Evolutionary conservation across 169 alveolate species (phyloP), one percentile per base, ranked within the genome.

Genomic region (Babesia divergens): DNA sequence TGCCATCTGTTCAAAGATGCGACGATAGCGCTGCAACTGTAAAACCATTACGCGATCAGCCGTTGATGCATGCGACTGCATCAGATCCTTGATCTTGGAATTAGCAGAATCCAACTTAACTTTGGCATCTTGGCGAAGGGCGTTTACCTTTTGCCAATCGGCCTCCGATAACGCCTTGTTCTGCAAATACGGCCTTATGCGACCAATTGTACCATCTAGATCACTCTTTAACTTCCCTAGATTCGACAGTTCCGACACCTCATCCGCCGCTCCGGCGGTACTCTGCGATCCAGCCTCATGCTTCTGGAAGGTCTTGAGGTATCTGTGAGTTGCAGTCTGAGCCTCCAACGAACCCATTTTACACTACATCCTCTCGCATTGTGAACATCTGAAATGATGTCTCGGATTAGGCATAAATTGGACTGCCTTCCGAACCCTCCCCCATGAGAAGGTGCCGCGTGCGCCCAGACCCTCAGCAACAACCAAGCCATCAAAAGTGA

Each of bases 1-100:
- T 11, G 83, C 47, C 42, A 59, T 32, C 37, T 79, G 87, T 28
- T 79, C 87, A 59, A 68, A 79, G 14, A 79, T 79, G 4, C 82
- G 38, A 16, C 83, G 43, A 26, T 68, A 69, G 20, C 87, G 43
- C 66, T 76, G 85, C 7, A 64, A 37, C 50, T 76, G 85, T 14
- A 66, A n/a, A 13, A 46, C 62, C 14, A 46, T 14, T 20, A 66
- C 74, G 35, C 74, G 31, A 32, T 76, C 50, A n/a, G 67, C 18
- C 14, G 28, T 29, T n/a, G 40, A 37, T 1, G 51, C 14, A 16
- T 22, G 34, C 34, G 14, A 34, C 51, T 66, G 65, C 20, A 66
- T 40, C 5, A 76, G 79, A 3, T 55, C 70, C 22, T 42, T 54
- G 13, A 76, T 26, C 42, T 32, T 52, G 5, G 54, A 43, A 37